phyloP scores from a whole-genome alignment of 768 basidiomycete genomes.

The Termitomyces sp. region DNA sequence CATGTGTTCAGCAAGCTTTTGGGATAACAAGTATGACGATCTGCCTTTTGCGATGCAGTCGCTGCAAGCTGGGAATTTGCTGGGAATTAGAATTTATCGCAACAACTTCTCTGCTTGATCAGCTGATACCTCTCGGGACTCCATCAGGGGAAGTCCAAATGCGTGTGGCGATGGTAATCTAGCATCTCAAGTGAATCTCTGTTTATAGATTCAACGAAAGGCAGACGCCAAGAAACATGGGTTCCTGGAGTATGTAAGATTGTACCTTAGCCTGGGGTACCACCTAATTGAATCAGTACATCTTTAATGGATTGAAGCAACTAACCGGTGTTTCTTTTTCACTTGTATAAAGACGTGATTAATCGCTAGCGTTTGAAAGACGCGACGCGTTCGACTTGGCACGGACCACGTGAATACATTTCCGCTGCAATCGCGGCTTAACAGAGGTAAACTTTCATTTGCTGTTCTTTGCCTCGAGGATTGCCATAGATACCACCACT shows the following conservation, averaged over 20 bases:
- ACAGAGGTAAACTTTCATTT: conserved; percentile 6
- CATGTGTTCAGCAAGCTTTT: neutral
- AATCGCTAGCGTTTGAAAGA: neutral
- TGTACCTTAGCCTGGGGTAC: no score
- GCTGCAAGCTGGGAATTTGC: neutral
- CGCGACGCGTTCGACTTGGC: conserved; percentile 1
- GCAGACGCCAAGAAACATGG: neutral
- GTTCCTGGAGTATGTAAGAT: neutral
- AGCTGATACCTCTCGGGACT: neutral
- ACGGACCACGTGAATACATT: conserved; percentile 2
- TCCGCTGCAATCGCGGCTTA: conserved; percentile 9
- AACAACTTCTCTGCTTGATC: neutral
- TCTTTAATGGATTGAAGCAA: neutral
- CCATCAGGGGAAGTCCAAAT: neutral
- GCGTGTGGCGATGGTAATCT: neutral
- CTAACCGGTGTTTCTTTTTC: neutral
- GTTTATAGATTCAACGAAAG: neutral
- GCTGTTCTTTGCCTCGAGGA: neutral
- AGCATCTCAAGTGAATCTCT: neutral
- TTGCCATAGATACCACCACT: conserved; percentile 2
- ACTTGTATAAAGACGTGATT: no score
- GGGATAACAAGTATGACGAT: neutral
- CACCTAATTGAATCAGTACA: neutral
- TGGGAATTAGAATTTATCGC: neutral
- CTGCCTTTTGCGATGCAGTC: neutral